Base-by-base conservation (phyloP, 371 early-diverging fungal species). In the Coemansia sp. region DNA sequence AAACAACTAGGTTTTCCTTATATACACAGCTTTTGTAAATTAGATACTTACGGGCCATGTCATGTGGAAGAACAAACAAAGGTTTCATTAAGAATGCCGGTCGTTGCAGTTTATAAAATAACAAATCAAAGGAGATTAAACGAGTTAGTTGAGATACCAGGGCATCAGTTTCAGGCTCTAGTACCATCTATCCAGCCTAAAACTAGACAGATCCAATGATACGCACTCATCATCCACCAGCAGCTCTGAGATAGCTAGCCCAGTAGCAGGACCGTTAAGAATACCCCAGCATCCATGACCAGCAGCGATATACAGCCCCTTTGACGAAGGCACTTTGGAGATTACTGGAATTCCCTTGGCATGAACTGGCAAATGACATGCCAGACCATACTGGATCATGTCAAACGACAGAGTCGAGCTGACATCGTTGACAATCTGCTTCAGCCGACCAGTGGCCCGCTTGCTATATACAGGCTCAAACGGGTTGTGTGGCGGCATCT, bases 211-310 rank as follows among this genome's bases (percentile, higher is more conserved):
- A 60, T 82, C 82, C 9, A 87, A 66, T 41, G 82, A 79, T 6
- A 71, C 54, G 48, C 81, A 75, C 46, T 68, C 48, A 26, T 82
- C 85, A 51, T 83, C 73, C 54, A 87, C 36, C 32, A 90, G 56
- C 46, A 89, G 75, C 67, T 90, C 89, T 6, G 89, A 82, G 4
- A 90, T 73, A 36, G 86, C 85, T 26, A 84, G 68, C 1, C 91
- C 91, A 4, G 91, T 89, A 2, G 84, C 85, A 11, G 91, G 88
- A 0, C 86, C 84, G 62, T 87, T 85, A 39, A 89, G 78, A 28
- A 90, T 90, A 28, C 91, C 91, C 91, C 91, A 90, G 64, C 85
- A 86, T 2, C 83, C 82, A 66, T 90, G 90, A 1, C 90, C 91
- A 1, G 89, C 80, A 0, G 88, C 89, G 36, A 90, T 64, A 65